Evolutionary conservation across 2,329 filamentous ascomycete genomes (phyloP).

Genomic region (Claviceps purpurea): DNA sequence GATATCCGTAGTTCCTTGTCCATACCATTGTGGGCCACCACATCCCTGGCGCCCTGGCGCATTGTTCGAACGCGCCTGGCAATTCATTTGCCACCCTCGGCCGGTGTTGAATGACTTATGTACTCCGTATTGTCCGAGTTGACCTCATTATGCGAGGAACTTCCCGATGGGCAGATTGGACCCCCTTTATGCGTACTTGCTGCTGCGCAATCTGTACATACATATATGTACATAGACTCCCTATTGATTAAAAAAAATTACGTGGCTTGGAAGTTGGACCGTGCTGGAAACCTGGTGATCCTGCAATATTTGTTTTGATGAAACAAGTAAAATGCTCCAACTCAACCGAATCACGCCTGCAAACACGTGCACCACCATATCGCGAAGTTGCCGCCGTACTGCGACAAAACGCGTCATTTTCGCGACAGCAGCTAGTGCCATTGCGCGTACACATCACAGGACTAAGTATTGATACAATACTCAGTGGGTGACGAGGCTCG

Average conservation of each 20-base stretch:
- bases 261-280: neutral
- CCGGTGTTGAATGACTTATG: neutral
- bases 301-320: neutral
- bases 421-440: neutral
- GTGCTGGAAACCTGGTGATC: neutral
- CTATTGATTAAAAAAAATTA: too few relatives aligned
- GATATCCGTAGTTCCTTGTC: neutral
- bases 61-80: neutral
- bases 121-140: neutral
- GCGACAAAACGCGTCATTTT: neutral
- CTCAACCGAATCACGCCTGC: neutral
- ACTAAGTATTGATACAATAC: neutral
- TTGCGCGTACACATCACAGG: too few relatives aligned
- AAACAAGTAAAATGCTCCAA: too few relatives aligned
- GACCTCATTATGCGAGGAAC: neutral
- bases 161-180: neutral
- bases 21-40: neutral
- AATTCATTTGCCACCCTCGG: neutral
- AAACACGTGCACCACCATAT: neutral
- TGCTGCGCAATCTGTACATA: too few relatives aligned
- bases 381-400: neutral
- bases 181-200: too few relatives aligned
- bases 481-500: neutral
- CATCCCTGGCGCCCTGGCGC: neutral
- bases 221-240: too few relatives aligned